phyloP scores from a whole-genome alignment of 176 grass and related monocot species.

The Otatea glauca region DNA sequence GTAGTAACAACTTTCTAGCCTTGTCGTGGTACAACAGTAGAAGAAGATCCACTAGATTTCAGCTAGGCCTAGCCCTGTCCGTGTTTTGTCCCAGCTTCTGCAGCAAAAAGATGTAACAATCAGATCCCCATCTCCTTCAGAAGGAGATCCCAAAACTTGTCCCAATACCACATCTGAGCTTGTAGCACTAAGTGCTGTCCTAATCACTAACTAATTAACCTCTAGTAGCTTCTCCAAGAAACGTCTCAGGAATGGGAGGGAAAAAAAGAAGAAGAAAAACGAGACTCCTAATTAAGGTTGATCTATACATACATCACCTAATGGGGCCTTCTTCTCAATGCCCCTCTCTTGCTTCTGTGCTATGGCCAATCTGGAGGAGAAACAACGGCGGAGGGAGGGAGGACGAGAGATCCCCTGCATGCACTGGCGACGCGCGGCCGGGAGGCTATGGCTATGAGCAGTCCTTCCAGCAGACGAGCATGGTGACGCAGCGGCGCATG shows the following conservation, averaged over 20 bases:
- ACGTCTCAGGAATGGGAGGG: conserved; percentile 25
- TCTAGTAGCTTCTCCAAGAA: conserved; percentile 35
- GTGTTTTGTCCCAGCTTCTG: conserved; percentile 24
- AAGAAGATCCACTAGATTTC: conserved; percentile 64
- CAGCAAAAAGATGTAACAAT: conserved; percentile 21
- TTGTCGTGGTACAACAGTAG: conserved; percentile 49
- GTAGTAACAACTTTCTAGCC: conserved; percentile 42
- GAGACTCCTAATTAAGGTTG: conserved; percentile 39
- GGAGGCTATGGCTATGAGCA: conserved; percentile 49
- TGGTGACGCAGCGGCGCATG: conserved; percentile 92
- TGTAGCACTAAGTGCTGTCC: conserved; percentile 32
- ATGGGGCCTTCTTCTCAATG: conserved; percentile 22
- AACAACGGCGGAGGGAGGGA: not conserved
- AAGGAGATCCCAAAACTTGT: conserved; percentile 64
- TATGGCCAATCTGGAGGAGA: conserved; percentile 22
- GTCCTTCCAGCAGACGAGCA: conserved; percentile 96
- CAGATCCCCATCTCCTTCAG: conserved; percentile 53
- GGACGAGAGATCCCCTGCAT: conserved; percentile 1
- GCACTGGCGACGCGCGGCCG: not conserved
- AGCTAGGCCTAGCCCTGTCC: conserved; percentile 32
- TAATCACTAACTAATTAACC: conserved; percentile 45
- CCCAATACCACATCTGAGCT: conserved; percentile 39
- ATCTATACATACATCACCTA: conserved; percentile 58
- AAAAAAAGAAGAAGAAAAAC: not conserved
- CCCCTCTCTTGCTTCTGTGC: conserved; percentile 16